Evolutionary conservation across 2,329 filamentous ascomycete genomes (phyloP).

Genomic region (Cladosporium sp.): DNA sequence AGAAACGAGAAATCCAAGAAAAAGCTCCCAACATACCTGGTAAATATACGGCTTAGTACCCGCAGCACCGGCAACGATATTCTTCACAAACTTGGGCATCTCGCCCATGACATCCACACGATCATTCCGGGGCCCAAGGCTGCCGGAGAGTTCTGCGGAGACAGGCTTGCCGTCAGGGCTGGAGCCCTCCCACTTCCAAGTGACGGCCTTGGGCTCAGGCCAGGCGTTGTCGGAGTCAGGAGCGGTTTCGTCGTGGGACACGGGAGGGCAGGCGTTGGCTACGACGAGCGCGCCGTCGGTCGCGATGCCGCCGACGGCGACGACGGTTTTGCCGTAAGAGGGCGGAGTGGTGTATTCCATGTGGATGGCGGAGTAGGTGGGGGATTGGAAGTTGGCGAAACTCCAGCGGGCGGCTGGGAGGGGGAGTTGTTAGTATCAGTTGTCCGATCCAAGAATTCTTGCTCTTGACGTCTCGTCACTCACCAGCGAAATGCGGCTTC

Average conservation of each 20-base stretch:
- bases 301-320: conserved; percentile 76
- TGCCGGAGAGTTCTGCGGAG: conserved; percentile 63
- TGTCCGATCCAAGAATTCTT: conserved; percentile 3
- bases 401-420: conserved; percentile 74
- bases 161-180: conserved; percentile 70
- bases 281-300: conserved; percentile 76
- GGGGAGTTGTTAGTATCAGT: neutral
- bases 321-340: conserved; percentile 80
- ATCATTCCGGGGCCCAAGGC: conserved; percentile 67
- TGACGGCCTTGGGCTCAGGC: conserved; percentile 75
- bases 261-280: conserved; percentile 60
- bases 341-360: conserved; percentile 96
- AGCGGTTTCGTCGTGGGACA: conserved; percentile 64
- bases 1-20: neutral
- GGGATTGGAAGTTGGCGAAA: conserved; percentile 86
- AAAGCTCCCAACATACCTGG: conserved; percentile 57
- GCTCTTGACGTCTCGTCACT: conserved; percentile 19
- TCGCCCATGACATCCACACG: conserved; percentile 94
- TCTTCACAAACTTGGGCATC: conserved; percentile 92
- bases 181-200: conserved; percentile 73
- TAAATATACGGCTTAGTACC: conserved; percentile 98
- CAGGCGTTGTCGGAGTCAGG: conserved; percentile 76
- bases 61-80: conserved; percentile 78
- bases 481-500: conserved; percentile 95
- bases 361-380: conserved; percentile 78